Percentiles rank a stretch among this genome's conserved stretches.
Evolutionary conservation across 2,329 filamentous ascomycete species (phyloP).

Genomic region (Aureobasidium melanogenum): DNA sequence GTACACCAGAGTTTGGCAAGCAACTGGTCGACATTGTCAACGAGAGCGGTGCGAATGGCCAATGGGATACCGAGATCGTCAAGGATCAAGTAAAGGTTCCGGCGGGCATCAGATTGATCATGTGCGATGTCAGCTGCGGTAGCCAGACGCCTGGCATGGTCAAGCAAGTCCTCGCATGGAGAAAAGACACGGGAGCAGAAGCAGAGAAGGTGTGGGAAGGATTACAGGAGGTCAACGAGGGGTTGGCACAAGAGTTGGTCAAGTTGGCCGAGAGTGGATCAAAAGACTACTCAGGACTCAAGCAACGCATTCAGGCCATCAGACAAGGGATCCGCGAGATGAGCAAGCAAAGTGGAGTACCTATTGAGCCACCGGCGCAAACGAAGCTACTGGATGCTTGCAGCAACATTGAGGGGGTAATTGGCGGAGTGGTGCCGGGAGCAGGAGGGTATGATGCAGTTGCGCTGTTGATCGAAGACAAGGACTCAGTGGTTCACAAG

Average conservation of each 20-base stretch:
- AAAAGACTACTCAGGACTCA: constrained; percentile 44
- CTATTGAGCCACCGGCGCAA: constrained; percentile 82
- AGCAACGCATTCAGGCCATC: constrained; percentile 42
- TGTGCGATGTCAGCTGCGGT: constrained; percentile 95
- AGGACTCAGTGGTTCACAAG: constrained; percentile 50
- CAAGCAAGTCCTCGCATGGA: constrained; percentile 80
- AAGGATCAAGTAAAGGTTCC: constrained; percentile 66
- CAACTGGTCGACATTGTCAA: constrained; percentile 60
- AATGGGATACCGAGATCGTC: constrained; percentile 73
- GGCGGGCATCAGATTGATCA: constrained; percentile 64
- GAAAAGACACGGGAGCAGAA: constrained; percentile 52
- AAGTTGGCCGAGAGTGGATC: constrained; percentile 40
- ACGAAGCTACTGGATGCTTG: constrained; percentile 75
- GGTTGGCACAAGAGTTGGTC: constrained; percentile 56
- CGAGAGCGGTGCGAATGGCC: constrained; percentile 36
- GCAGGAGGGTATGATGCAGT: constrained; percentile 92
- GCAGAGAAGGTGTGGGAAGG: constrained; percentile 64
- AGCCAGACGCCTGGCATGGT: constrained; percentile 94
- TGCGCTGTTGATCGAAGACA: constrained; percentile 68
- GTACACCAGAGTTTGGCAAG: constrained; percentile 56
- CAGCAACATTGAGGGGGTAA: constrained; percentile 62
- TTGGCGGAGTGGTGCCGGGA: constrained; percentile 86
- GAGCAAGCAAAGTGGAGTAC: constrained; percentile 64
- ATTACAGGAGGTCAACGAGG: constrained; percentile 66
- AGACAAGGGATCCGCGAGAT: constrained; percentile 62